Base-by-base conservation (phyloP, 148 eudicot species). In the Chenopodium formosanum region DNA sequence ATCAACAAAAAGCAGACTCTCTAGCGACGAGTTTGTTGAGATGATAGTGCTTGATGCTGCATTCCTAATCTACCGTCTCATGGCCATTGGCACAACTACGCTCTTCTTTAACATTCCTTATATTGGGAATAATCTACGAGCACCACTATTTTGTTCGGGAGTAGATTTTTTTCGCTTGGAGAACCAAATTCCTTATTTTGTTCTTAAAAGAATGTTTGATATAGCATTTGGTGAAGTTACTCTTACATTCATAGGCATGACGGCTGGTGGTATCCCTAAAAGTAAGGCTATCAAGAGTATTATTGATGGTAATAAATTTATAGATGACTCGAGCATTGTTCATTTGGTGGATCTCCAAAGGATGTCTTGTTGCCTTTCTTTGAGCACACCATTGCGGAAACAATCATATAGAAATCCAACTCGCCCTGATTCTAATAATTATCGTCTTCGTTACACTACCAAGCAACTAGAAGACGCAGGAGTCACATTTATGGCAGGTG, bases 401-500 rank as follows among this genome's bases (percentile, higher is more conserved):
- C 32, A 31, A 11, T 25, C 0, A 2, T 1, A 1, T 4, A 14
- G 3, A 0, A 48, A 10, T 27, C 32, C 32, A 31, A 31, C 1
- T 1, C 1, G 32, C 32, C 32, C 32, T 31, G 32, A 31, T 31
- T 31, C 1, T 47, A 7, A 47, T 47, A 2, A 1, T 47, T 7
- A 1, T 4, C 9, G 48, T 7, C 52, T 53, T 20, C 10, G 10
- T 32, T 25, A n/a, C 17, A 48, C 48, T 13, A 81, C 69, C 14
- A 71, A 74, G 5, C 70, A 65, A 29, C 80, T 84, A 31, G 47
- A 48, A 11, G 75, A 47, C 40, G 79, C 86, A 1, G 86, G 86
- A 17, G 84, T 84, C 8, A 84, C 72, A 32, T 84, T 81, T 62
- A 66, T 65, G 40, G 76, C 66, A 0, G 65, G 75, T 22, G 32